Base-by-base conservation (phyloP, 345 rosid genomes). In the Populus tremula region DNA sequence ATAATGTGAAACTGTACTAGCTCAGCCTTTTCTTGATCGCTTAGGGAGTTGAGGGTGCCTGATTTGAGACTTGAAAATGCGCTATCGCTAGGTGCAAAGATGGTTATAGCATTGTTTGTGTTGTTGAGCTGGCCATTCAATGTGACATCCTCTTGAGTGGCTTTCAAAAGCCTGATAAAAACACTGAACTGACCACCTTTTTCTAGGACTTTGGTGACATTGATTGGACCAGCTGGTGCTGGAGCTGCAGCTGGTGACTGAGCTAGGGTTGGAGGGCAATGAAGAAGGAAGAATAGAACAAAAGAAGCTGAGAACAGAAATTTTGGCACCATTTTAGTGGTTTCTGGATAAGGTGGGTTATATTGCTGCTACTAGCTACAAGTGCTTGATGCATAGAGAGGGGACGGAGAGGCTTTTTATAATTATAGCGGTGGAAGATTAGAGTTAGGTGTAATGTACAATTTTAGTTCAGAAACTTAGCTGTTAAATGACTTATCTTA, bases 1-100 rank as follows among this genome's bases (percentile, higher is more conserved):
- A 86, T 67, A 13, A 82, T 79, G 17, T 86, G 89, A 73, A 77
- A 86, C 74, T 84, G 89, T 33, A 84, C 72, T 11, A 86, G 56
- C 35, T 83, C 82, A 5, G 79, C 84, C 78, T 82, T 83, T 35
- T 84, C 53, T 67, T 82, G 84, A 23, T 81, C 78, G 47, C 77
- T 80, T 69, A 86, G 77, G 12, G 82, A 76, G 77, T 84, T 84
- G 73, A 86, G 84, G 47, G 87, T 80, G 72, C 87, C 89, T 1
- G 87, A n/a, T 38, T 71, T 81, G 73, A 86, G 85, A 84, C 78
- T 45, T 0, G 81, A 45, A 29, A 86, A 86, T 2, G 83, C 89
- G 25, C 18, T 80, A 35, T 86, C 89, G 18, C 66, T 71, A 0
- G 87, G 87, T 1, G 85, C 83, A 6, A 83, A 83, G 65, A 86